Evolutionary conservation across 2,329 filamentous ascomycete species (phyloP).

Genomic region (Diaporthe sp.): DNA sequence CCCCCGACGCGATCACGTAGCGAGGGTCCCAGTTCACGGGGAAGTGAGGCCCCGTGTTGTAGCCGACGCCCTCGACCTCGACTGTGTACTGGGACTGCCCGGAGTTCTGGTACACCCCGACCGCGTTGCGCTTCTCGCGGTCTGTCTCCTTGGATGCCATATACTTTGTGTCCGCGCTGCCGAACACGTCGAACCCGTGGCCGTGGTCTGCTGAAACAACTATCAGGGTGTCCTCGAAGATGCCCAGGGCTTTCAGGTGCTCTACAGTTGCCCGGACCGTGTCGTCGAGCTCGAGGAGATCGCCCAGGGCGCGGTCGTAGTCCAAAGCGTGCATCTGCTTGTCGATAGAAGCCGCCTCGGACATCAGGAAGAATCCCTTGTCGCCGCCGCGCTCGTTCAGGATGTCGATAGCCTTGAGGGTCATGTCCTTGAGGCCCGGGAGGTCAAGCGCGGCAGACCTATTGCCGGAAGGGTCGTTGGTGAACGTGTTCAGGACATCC

Average conservation of each 20-base stretch:
- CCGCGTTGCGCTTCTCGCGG: conserved; percentile 78
- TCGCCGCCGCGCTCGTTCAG: conserved; percentile 74
- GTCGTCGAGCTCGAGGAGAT: conserved; percentile 87
- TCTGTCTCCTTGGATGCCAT: conserved; percentile 72
- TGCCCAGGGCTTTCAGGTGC: conserved; percentile 73
- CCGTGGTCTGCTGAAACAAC: conserved; percentile 89
- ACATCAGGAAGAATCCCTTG: conserved; percentile 88
- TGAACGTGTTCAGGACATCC: conserved; percentile 72
- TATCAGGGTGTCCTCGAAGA: conserved; percentile 80
- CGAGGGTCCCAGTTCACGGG: conserved; percentile 87
- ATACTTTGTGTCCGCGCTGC: conserved; percentile 83
- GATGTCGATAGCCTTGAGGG: conserved; percentile 85
- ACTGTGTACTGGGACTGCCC: conserved; percentile 81
- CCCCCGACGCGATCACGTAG: conserved; percentile 80
- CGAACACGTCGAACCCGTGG: conserved; percentile 87
- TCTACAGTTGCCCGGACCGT: conserved; percentile 80
- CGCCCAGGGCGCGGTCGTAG: conserved; percentile 86
- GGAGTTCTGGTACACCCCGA: conserved; percentile 79
- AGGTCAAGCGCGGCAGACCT: conserved; percentile 74
- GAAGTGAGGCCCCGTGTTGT: conserved; percentile 80
- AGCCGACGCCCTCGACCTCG: conserved; percentile 67
- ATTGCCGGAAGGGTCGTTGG: conserved; percentile 76
- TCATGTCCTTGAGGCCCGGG: conserved; percentile 90
- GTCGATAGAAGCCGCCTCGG: conserved; percentile 85
- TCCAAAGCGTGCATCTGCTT: conserved; percentile 91